Evolutionary conservation across 257 asterid genomes (phyloP).

Genomic region (Ocimum tenuiflorum): DNA sequence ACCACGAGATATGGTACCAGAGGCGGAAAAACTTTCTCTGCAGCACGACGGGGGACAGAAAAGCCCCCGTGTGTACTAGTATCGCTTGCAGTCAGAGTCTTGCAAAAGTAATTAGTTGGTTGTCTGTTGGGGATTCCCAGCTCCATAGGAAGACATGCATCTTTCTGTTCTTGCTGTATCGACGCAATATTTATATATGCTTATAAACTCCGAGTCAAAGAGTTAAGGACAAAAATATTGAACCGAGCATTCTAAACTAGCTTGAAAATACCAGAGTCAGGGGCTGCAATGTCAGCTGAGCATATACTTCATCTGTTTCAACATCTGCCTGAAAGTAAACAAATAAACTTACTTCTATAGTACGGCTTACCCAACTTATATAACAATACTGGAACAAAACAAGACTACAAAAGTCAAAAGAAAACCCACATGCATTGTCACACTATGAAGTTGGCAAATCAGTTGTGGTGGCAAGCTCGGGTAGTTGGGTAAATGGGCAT

Average conservation of each 20-base stretch:
- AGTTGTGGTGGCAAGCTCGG: conserved; percentile 84
- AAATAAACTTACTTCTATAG: conserved; percentile 10
- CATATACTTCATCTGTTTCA: conserved; percentile 95
- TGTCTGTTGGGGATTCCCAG: conserved; percentile 81
- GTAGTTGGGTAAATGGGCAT: conserved; percentile 89
- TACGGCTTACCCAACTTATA: neutral
- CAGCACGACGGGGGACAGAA: conserved; percentile 98
- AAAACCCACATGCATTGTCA: conserved; percentile 91
- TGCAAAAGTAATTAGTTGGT: conserved; percentile 91
- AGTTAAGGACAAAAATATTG: neutral
- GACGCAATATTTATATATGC: conserved; percentile 11
- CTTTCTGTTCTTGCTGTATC: conserved; percentile 86
- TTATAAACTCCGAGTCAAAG: neutral
- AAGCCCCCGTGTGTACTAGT: conserved; percentile 98
- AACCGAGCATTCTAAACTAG: neutral
- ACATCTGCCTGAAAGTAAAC: conserved; percentile 77
- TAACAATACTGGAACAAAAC: too few relatives aligned
- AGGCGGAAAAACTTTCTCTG: conserved; percentile 98
- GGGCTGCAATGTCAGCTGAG: conserved; percentile 98
- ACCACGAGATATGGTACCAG: conserved; percentile 46
- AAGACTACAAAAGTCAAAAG: too few relatives aligned
- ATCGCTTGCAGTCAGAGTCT: conserved; percentile 95
- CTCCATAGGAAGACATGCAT: conserved; percentile 81
- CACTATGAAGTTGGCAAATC: conserved; percentile 97
- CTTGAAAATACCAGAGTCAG: conserved; percentile 54